Evolutionary conservation across 495 filamentous ascomycete species (phyloP).

Genomic region (Daldinia decipiens): DNA sequence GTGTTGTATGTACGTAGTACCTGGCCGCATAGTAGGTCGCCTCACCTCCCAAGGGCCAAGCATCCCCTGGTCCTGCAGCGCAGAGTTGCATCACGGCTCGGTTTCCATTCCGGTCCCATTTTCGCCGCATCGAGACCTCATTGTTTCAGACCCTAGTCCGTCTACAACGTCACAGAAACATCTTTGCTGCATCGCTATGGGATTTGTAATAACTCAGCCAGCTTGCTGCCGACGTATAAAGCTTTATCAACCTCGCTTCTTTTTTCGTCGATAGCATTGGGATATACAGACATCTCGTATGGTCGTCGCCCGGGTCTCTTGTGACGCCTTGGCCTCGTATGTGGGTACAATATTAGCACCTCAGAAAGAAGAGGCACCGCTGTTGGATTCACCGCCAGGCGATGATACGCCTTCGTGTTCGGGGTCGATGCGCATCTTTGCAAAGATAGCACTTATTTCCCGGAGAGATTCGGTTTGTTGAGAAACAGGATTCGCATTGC

Average conservation of each 20-base stretch:
- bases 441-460: slow-evolving; percentile 80
- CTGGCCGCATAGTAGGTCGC: slow-evolving; percentile 44
- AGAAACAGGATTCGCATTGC: slow-evolving; percentile 69
- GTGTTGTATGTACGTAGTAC: slow-evolving; percentile 43
- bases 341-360: not conserved
- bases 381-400: slow-evolving; percentile 38
- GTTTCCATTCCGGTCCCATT: slow-evolving; percentile 37
- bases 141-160: slow-evolving; percentile 42
- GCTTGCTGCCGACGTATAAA: slow-evolving; percentile 8
- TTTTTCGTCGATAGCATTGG: not conserved
- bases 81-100: slow-evolving; percentile 45
- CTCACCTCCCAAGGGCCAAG: slow-evolving; percentile 16
- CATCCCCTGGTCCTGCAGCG: slow-evolving; percentile 38
- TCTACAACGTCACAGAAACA: slow-evolving; percentile 24
- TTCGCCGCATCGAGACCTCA: slow-evolving; percentile 43
- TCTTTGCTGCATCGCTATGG: slow-evolving; percentile 25
- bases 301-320: not conserved
- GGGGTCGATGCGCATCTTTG: slow-evolving; percentile 52
- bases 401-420: slow-evolving; percentile 34
- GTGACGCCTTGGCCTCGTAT: not conserved
- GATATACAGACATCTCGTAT: not conserved
- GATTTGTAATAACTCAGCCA: slow-evolving; percentile 24
- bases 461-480: slow-evolving; percentile 72
- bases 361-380: slow-evolving; percentile 34
- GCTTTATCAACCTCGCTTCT: slow-evolving; percentile 16